Base-by-base conservation (phyloP, 2,329 filamentous ascomycete species). In the Colletotrichum liriopes region DNA sequence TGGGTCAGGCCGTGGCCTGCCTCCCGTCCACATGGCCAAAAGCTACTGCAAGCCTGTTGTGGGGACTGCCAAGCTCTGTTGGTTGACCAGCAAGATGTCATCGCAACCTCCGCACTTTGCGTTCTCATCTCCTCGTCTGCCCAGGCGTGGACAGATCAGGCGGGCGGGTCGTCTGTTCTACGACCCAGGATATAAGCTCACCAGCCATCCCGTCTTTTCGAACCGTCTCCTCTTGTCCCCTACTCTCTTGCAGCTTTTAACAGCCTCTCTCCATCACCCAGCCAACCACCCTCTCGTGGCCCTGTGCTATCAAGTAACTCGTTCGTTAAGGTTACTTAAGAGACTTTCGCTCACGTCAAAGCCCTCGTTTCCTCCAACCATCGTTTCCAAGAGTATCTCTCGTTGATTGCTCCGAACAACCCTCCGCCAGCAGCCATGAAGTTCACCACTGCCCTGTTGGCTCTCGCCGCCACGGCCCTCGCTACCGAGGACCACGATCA, bases 281-380 rank as follows among this genome's bases (percentile, higher is more conserved):
- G 61, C 65, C 73, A 74, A 73, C 68, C 73, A 67, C 62, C 55
- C 35, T 52, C 20, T 67, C 45, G 72, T 64, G 60, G 59, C 35
- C 54, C 39, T 51, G 49, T 51, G 49, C 43, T 52, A 29, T 64
- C 51, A 67, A 70, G 73, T 75, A 65, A 71, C 73, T 75, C 73
- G 26, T 61, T 75, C 73, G 72, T 64, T 74, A 72, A 75, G 73
- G 72, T 75, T 73, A 75, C 68, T 75, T 65, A 67, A 75, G 54
- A 60, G 68, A 66, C 69, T 62, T 65, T 75, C 72, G 72, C 66
- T 73, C 74, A 61, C 65, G 52, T 54, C 23, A 29, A 45, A 64
- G 4, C 58, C 26, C 62, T 72, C 56, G 54, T 41, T 62, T 63
- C 43, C 39, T 60, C 54, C 35, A 16, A 47, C 66, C 49, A 49